Evolutionary conservation across 768 basidiomycete species (phyloP).

Genomic region (Leccinum longicurvipes): DNA sequence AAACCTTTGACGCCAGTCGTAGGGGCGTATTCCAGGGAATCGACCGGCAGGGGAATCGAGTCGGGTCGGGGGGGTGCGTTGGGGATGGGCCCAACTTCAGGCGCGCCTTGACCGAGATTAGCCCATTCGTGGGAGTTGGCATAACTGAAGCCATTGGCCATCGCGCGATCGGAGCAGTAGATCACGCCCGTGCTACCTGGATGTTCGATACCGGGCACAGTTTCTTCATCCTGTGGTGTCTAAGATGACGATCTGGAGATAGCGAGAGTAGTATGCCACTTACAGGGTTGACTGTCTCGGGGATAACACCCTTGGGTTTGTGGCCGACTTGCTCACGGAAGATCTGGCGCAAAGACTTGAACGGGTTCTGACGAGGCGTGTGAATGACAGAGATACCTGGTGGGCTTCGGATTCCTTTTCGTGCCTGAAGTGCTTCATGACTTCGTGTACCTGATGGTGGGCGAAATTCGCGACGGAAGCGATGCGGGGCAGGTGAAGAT

Average conservation of each 20-base stretch:
- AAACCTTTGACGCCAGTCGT: conserved; percentile 86
- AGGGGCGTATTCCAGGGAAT: conserved; percentile 86
- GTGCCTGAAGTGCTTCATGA: conserved; percentile 62
- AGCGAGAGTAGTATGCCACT: conserved; percentile 13
- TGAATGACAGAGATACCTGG: conserved; percentile 43
- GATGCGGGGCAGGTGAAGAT: conserved; percentile 28
- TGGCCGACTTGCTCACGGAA: conserved; percentile 73
- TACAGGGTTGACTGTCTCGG: conserved; percentile 71
- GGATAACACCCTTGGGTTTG: conserved; percentile 58
- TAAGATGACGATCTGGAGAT: conserved; percentile 2
- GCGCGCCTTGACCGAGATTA: conserved; percentile 89
- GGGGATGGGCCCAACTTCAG: conserved; percentile 84
- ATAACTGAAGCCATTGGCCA: conserved; percentile 90
- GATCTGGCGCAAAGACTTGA: conserved; percentile 45
- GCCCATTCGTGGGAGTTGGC: conserved; percentile 78
- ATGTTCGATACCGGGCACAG: conserved; percentile 83
- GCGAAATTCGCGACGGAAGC: conserved; percentile 32
- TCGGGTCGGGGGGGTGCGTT: conserved; percentile 65
- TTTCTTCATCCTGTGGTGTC: conserved; percentile 69
- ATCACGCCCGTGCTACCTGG: conserved; percentile 66
- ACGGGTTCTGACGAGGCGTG: neutral
- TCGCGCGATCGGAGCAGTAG: conserved; percentile 92
- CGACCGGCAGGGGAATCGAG: conserved; percentile 60
- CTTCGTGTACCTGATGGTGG: conserved; percentile 66
- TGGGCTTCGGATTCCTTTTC: conserved; percentile 90